Base-by-base conservation (phyloP, 1,284 basidiomycete species). In the Clitocybe nebularis region DNA sequence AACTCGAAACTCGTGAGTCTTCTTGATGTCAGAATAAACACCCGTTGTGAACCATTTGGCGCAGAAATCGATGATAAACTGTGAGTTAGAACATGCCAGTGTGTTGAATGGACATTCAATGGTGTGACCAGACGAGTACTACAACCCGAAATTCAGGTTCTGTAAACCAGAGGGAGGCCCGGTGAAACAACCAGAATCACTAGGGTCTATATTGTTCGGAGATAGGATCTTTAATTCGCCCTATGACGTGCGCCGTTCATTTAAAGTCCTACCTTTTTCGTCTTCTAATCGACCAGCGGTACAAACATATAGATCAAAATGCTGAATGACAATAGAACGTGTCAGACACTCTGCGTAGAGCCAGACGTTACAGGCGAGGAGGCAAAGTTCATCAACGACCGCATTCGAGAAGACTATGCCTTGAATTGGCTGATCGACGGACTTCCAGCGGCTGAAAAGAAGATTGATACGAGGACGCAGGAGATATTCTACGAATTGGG, bases 351-450 rank as follows among this genome's bases (percentile, higher is more conserved):
- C 3, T 98, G 95, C 63, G 71, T 67, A 19, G 63, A 72, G 7
- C 48, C 61, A 13, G 66, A 70, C 19, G 74, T 96, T 9, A 74
- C 81, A 0, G 69, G 71, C 13, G 78, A 87, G 45, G 86, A 95
- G 51, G 84, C 87, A 13, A 81, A 78, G 49, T 96, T 96, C 62
- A 85, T 98, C 61, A 96, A 96, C 56, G 84, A 88, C 45, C 84
- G 92, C 39, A 95, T 98, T 60, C 75, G 76, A 35, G 92, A 97
- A 61, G 89, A 93, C 58, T 98, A 97, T 59, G 91, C 92, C 0
- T 69, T 97, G 49, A 97, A 97, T 59, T 95, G 93, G 84, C 82
- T 98, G 43, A 74, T 98, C 34, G 94, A 98, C 57, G 94, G 94
- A 3, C 75, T 98, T 25, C 95, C 95, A 3, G 91, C 89, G 5